phyloP scores from a whole-genome alignment of 1,139 yeast species.

The Nakaseomyces kungkrabaensis region DNA sequence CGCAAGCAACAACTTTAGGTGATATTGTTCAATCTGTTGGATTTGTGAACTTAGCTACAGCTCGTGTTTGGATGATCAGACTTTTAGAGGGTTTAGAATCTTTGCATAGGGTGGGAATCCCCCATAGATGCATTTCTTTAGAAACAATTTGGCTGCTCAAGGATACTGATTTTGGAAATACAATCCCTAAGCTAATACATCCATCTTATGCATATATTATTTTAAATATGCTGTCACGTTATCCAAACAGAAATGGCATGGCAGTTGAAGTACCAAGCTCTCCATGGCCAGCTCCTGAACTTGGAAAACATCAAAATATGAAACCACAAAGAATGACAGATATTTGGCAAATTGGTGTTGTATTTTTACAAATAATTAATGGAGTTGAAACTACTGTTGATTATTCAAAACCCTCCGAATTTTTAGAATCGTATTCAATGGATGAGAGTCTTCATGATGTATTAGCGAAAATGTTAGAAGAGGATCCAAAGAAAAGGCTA shows the following conservation, averaged over 20 bases:
- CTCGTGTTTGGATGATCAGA: conserved; percentile 83
- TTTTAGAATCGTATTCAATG: conserved; percentile 41
- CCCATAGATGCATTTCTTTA: conserved; percentile 60
- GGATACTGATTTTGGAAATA: conserved; percentile 41
- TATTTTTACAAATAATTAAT: conserved; percentile 60
- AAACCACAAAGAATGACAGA: conserved; percentile 71
- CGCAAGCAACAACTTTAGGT: conserved; percentile 48
- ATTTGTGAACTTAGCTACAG: conserved; percentile 58
- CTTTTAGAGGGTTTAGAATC: conserved; percentile 75
- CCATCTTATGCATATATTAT: conserved; percentile 65
- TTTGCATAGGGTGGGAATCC: conserved; percentile 69
- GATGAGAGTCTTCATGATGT: conserved; percentile 56
- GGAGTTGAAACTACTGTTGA: conserved; percentile 49
- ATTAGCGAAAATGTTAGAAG: conserved; percentile 52
- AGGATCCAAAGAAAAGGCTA: conserved; percentile 61
- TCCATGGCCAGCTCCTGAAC: conserved; percentile 75
- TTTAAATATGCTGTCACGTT: conserved; percentile 44
- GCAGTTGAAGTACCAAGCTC: conserved; percentile 19
- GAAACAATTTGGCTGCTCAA: conserved; percentile 48
- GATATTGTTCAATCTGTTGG: conserved; percentile 65
- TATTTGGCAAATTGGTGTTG: conserved; percentile 84
- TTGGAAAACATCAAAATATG: conserved; percentile 33
- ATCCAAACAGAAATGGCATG: conserved; percentile 35
- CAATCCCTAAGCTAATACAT: conserved; percentile 53
- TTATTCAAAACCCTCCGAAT: conserved; percentile 53